Evolutionary conservation across 805 yeast genomes (phyloP), one percentile per base, ranked within the genome.

Genomic region (Suhomyces pyralidae): DNA sequence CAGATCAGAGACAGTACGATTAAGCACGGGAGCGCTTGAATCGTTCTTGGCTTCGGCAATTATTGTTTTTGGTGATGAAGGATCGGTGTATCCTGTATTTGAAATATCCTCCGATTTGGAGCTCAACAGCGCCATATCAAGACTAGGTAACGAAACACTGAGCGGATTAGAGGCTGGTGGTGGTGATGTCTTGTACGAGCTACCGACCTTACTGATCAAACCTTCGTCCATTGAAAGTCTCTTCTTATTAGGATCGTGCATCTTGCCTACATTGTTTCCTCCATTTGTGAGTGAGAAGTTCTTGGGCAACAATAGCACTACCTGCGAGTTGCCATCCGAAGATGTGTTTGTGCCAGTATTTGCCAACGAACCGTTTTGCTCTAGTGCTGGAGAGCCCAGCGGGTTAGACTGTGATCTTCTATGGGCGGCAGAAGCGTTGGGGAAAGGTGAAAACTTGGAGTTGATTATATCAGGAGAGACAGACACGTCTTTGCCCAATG

Each of bases 281-380:
- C 53, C 64, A 5, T 58, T 30, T 5, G 63, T 64, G 7, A 71
- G 61, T 5, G 79, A 68, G 50, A 75, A 76, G 54, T 76, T 79
- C 58, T 76, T 80, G 0, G 84, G 83, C 48, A 81, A 69, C 46
- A 81, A 64, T 24, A 81, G 70, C 19, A 81, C 80, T 1, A 84
- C 81, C 36, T 70, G 76, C 12, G 76, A 65, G n/a, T 70, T 59
- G 32, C 26, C 48, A 30, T 43, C 49, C 8, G 28, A 26, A 26
- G 28, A 26, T 26, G 54, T 32, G 17, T 12, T 26, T 14, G 51
- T 30, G 20, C 12, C 19, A 15, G 49, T 19, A 0, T 45, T 49
- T 7, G 51, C 22, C 50, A 44, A 45, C 7, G 55, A 9, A 19
- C 24, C 42, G 6, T 38, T 38, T 38, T n/a, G 19, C 7, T 61